phyloP scores from a whole-genome alignment of 495 filamentous ascomycete species.

The Clohesyomyces aquaticus region DNA sequence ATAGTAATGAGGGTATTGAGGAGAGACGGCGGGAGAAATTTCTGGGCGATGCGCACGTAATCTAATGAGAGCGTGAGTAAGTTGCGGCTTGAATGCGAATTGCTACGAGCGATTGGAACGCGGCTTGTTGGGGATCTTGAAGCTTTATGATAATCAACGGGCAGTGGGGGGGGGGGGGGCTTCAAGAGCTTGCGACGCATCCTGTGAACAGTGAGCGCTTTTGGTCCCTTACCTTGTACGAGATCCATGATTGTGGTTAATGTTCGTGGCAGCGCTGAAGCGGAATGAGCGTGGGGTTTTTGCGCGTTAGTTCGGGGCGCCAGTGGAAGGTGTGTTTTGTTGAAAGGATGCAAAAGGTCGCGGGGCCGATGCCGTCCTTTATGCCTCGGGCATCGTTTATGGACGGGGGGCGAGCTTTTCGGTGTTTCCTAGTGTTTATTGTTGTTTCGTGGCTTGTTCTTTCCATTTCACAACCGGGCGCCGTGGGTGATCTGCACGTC shows the following conservation, averaged over 20 bases:
- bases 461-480: too few relatives aligned
- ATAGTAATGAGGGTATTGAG: slow-evolving; percentile 16
- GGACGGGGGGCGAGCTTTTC: too few relatives aligned
- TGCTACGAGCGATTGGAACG: too few relatives aligned
- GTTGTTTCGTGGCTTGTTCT: background rate
- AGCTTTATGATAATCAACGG: too few relatives aligned
- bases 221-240: slow-evolving; percentile 31
- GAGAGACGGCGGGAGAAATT: slow-evolving; percentile 21
- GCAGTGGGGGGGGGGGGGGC: too few relatives aligned
- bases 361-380: background rate
- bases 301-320: too few relatives aligned
- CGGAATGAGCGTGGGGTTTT: background rate
- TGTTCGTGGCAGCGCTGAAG: background rate
- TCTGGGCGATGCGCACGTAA: slow-evolving; percentile 11
- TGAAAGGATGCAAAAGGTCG: background rate
- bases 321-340: background rate
- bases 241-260: slow-evolving; percentile 19
- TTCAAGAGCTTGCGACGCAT: too few relatives aligned
- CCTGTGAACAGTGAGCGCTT: too few relatives aligned
- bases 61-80: slow-evolving; percentile 3
- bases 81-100: background rate
- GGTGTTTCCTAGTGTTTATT: background rate
- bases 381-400: background rate
- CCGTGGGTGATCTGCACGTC: background rate
- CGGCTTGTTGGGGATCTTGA: too few relatives aligned